phyloP scores from a whole-genome alignment of 2,329 filamentous ascomycete genomes.

The Herpotrichia juniperi region DNA sequence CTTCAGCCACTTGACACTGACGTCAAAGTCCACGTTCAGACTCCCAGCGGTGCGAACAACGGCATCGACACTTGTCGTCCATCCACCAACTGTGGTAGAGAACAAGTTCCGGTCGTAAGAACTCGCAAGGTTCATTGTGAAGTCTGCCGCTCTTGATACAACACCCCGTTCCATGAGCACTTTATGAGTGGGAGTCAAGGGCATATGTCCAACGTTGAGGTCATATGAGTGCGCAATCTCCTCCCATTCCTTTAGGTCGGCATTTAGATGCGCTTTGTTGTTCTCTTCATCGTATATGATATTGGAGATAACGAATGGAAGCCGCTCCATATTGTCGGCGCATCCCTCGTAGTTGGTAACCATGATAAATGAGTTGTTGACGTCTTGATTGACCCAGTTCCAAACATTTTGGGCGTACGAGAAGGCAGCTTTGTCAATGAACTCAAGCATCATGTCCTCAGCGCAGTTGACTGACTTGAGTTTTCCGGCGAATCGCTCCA shows the following conservation, averaged over 20 bases:
- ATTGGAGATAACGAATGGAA: constrained; percentile 20
- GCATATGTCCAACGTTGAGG: constrained; percentile 18
- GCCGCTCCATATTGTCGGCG: constrained; percentile 16
- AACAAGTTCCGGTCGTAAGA: constrained; percentile 14
- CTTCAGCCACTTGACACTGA: constrained; percentile 10
- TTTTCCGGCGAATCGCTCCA: constrained; percentile 23
- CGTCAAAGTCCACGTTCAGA: constrained; percentile 20
- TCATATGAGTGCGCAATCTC: constrained; percentile 23
- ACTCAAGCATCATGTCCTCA: constrained; percentile 21
- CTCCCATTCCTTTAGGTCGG: constrained; percentile 19
- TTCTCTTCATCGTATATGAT: constrained; percentile 19
- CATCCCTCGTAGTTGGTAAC: constrained; percentile 21
- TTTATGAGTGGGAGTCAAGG: constrained; percentile 10
- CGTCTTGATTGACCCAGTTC: constrained; percentile 28
- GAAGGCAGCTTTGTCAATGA: constrained; percentile 21
- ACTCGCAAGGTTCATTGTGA: constrained; percentile 12
- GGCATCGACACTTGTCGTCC: constrained; percentile 12
- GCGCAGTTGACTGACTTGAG: constrained; percentile 23
- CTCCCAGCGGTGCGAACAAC: constrained; percentile 14
- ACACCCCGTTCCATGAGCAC: constrained; percentile 13
- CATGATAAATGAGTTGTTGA: constrained; percentile 24
- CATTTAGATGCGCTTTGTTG: constrained; percentile 17
- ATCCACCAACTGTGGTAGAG: constrained; percentile 8
- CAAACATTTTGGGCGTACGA: constrained; percentile 21
- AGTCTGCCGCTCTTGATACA: constrained; percentile 12